These are phyloP conservation scores for Oxytropis ochrocephala DNA, from an alignment of 306 rosid species.

Conservation along the genomic window DNA sequence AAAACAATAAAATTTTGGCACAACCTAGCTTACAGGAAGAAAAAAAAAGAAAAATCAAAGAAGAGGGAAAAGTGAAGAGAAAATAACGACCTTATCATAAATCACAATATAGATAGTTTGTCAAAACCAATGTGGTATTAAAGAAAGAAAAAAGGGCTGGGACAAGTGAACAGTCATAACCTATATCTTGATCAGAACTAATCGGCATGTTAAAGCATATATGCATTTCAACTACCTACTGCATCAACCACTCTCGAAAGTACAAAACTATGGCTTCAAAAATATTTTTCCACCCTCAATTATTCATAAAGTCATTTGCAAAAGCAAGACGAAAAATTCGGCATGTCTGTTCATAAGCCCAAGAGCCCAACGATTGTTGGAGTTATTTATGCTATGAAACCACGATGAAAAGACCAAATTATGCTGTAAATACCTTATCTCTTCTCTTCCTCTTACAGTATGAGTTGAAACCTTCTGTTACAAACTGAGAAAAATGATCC, in stretches of 20 bases:
- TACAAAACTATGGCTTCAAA: background rate
- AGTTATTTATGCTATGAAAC: background rate
- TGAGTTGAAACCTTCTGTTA: constrained; percentile 88
- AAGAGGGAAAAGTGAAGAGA: background rate
- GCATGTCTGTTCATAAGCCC: background rate
- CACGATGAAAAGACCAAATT: constrained; percentile 4
- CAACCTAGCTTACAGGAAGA: background rate
- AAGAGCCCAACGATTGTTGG: background rate
- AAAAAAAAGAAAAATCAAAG: background rate
- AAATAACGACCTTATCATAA: background rate
- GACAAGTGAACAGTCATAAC: background rate
- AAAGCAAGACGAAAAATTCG: background rate
- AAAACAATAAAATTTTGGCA: background rate
- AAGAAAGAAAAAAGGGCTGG: background rate
- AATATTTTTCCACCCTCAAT: background rate
- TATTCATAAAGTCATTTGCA: background rate
- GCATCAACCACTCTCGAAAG: background rate
- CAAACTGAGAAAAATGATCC: constrained; percentile 86
- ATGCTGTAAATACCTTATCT: constrained; percentile 62
- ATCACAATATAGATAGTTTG: background rate
- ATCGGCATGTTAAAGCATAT: background rate
- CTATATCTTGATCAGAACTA: background rate
- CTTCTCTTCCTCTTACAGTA: constrained; percentile 98
- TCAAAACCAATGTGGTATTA: background rate
- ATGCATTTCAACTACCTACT: background rate